Percentiles rank a stretch among this genome's conserved stretches.
phyloP scores from a whole-genome alignment of 345 rosid species.

The Salix dunnii region DNA sequence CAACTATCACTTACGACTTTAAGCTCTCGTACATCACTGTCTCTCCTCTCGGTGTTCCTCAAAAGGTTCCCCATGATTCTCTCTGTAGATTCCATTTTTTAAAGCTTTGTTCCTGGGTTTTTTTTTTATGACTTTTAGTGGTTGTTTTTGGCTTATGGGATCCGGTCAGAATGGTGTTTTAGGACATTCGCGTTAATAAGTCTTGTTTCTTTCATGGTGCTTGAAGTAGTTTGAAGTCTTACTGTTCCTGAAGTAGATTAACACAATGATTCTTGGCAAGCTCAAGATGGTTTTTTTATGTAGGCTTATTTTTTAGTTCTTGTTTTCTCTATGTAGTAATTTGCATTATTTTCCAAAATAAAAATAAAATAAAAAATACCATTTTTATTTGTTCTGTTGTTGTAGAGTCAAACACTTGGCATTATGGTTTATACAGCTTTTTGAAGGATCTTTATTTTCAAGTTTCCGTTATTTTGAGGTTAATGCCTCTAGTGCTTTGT shows the following conservation, averaged over 20 bases:
- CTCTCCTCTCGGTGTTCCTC: slow-evolving; percentile 87
- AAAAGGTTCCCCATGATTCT: slow-evolving; percentile 45
- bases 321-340: background rate
- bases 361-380: too few species aligned
- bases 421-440: background rate
- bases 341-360: too few species aligned
- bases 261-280: background rate
- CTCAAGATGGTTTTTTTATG: background rate
- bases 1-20: slow-evolving; percentile 47
- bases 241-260: background rate
- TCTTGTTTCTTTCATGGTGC: background rate
- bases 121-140: background rate
- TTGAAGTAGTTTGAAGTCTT: background rate
- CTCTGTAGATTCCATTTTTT: background rate
- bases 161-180: background rate
- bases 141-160: background rate
- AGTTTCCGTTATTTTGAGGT: background rate
- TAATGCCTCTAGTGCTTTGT: background rate
- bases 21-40: slow-evolving; percentile 60
- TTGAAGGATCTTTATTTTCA: background rate
- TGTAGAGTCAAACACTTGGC: background rate
- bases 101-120: background rate
- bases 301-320: background rate
- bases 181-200: background rate
- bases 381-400: background rate